phyloP scores from a whole-genome alignment of 176 grass and related monocot species.

The Cenchrus americanus region DNA sequence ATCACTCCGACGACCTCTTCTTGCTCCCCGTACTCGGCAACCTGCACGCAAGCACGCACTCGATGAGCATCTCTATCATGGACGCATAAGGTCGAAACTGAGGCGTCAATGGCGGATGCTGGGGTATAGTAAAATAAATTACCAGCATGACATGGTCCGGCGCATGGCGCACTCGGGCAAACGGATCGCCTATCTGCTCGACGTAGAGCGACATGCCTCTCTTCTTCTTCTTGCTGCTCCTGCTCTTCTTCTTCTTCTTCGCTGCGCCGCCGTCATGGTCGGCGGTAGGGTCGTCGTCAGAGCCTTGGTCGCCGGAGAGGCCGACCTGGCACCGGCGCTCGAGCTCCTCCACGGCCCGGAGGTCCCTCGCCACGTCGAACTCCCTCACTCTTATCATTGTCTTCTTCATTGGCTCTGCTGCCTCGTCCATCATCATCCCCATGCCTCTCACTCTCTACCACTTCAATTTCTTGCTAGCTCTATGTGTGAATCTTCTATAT shows the following conservation, averaged over 20 bases:
- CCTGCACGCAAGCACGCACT: conserved; percentile 31
- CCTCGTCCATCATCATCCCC: conserved; percentile 1
- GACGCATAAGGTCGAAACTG: neutral
- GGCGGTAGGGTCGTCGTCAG: neutral
- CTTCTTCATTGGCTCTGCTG: conserved; percentile 24
- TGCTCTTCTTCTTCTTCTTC: conserved; percentile 39
- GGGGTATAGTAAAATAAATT: neutral
- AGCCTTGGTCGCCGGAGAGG: conserved; percentile 37
- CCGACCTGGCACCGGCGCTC: conserved; percentile 68
- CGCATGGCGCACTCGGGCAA: conserved; percentile 64
- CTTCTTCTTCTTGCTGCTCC: conserved; percentile 37
- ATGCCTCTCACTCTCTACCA: conserved; percentile 4
- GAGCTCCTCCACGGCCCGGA: conserved; percentile 58
- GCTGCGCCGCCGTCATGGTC: neutral
- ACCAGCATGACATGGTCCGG: conserved; percentile 75
- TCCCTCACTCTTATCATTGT: conserved; percentile 57
- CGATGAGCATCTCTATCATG: conserved; percentile 15
- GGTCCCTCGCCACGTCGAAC: conserved; percentile 65
- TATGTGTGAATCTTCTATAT: neutral
- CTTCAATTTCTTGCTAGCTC: neutral
- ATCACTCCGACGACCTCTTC: conserved; percentile 71
- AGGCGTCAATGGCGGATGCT: conserved; percentile 22
- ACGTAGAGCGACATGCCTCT: conserved; percentile 57
- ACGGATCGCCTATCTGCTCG: conserved; percentile 67
- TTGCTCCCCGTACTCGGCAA: conserved; percentile 63